phyloP scores from a whole-genome alignment of 345 rosid genomes.

The Laguncularia racemosa region DNA sequence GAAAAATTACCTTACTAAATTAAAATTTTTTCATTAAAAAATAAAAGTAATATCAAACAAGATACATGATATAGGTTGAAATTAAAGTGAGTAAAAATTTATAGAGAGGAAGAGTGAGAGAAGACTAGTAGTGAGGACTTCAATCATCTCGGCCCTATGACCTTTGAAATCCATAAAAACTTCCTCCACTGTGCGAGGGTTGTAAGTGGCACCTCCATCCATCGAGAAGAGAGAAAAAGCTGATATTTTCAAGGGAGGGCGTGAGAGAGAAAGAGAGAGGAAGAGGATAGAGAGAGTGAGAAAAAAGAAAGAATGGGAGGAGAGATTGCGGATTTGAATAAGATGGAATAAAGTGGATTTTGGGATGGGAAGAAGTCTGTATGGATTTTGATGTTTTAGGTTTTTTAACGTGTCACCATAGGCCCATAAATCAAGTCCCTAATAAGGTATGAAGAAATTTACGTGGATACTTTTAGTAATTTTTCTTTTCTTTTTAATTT shows the following conservation, averaged over 20 bases:
- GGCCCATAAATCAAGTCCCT: no score
- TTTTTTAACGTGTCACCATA: no score
- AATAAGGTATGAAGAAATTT: no score
- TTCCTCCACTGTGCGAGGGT: conserved; percentile 71
- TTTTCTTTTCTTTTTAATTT: no score
- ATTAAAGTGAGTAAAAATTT: neutral
- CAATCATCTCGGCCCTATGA: conserved; percentile 59
- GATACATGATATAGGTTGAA: neutral
- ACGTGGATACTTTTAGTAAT: no score
- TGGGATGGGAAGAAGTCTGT: neutral
- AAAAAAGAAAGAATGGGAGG: conserved; percentile 21
- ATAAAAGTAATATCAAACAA: neutral
- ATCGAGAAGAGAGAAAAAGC: conserved; percentile 10
- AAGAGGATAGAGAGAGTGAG: conserved; percentile 14
- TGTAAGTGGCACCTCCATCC: conserved; percentile 51
- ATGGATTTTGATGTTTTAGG: no score
- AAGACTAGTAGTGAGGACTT: conserved; percentile 58
- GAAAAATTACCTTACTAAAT: neutral
- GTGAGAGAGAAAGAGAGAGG: no score
- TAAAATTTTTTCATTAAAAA: no score
- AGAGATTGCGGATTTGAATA: conserved; percentile 21
- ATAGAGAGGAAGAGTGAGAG: neutral
- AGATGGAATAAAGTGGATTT: conserved; percentile 9
- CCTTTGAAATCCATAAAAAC: conserved; percentile 69
- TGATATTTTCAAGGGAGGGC: neutral